Evolutionary conservation across 306 rosid genomes (phyloP).

Genomic region (Luffa aegyptiaca): DNA sequence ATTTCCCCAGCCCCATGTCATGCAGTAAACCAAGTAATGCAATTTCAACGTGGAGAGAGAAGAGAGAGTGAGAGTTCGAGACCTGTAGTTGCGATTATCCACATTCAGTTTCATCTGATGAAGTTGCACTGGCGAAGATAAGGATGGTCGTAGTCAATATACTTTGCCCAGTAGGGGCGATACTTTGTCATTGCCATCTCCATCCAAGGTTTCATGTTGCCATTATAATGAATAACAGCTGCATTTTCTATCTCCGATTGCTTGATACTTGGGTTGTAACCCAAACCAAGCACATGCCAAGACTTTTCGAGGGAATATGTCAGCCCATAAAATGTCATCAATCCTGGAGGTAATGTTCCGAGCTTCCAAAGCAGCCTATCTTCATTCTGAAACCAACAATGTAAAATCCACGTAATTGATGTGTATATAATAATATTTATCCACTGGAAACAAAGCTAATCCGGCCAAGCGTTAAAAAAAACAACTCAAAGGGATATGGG

Average conservation of each 20-base stretch:
- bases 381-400: slow-evolving; percentile 54
- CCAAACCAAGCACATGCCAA: slow-evolving; percentile 99
- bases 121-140: slow-evolving; percentile 62
- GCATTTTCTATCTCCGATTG: slow-evolving; percentile 56
- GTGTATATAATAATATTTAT: neutral
- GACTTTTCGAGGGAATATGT: slow-evolving; percentile 73
- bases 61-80: neutral
- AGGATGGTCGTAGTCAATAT: slow-evolving; percentile 64
- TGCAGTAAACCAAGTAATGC: neutral
- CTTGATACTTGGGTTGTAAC: slow-evolving; percentile 79
- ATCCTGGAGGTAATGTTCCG: slow-evolving; percentile 91
- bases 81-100: neutral
- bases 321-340: slow-evolving; percentile 84
- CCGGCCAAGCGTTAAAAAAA: neutral
- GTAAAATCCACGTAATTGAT: neutral
- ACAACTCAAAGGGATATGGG: neutral
- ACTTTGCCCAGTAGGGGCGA: slow-evolving; percentile 73
- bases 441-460: neutral
- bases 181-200: slow-evolving; percentile 85
- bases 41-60: neutral
- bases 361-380: slow-evolving; percentile 91
- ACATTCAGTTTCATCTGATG: slow-evolving; percentile 23
- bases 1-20: slow-evolving; percentile 7
- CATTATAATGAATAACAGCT: slow-evolving; percentile 87
- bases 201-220: slow-evolving; percentile 97